phyloP scores from a whole-genome alignment of 2,329 filamentous ascomycete genomes.

The Beauveria pseudobassiana region DNA sequence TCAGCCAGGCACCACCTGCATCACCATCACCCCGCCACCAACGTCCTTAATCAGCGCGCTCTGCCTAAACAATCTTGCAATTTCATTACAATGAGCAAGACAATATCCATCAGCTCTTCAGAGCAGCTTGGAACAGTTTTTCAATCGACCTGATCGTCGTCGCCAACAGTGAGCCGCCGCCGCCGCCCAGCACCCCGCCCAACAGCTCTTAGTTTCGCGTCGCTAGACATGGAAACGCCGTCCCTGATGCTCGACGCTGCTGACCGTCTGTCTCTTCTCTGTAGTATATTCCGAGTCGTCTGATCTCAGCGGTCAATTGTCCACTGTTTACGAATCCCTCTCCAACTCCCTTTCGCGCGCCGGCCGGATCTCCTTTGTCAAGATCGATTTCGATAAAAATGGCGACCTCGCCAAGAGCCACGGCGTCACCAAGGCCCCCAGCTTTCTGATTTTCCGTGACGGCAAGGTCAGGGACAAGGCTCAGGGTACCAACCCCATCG shows the following conservation, averaged over 20 bases:
- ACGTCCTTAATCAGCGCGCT: neutral
- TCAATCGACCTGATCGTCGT: conserved; percentile 72
- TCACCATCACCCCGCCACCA: conserved; percentile 6
- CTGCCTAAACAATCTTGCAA: neutral
- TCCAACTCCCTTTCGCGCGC: conserved; percentile 62
- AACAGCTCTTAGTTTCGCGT: conserved; percentile 10
- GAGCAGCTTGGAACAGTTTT: conserved; percentile 63
- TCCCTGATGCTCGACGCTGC: neutral
- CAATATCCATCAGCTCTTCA: conserved; percentile 34
- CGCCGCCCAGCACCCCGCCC: conserved; percentile 12
- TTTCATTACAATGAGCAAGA: conserved; percentile 16
- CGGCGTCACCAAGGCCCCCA: conserved; percentile 69
- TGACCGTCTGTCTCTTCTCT: neutral
- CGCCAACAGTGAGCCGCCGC: conserved; percentile 68
- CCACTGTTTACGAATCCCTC: conserved; percentile 73
- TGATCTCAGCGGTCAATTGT: conserved; percentile 74
- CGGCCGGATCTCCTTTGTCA: conserved; percentile 72
- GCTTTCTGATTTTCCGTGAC: conserved; percentile 83
- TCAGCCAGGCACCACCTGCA: neutral
- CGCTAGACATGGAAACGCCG: neutral
- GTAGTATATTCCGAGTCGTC: conserved; percentile 86
- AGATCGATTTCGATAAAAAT: conserved; percentile 76
- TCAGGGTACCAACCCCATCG: conserved; percentile 63
- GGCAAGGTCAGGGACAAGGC: conserved; percentile 61
- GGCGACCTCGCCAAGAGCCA: conserved; percentile 67